phyloP scores from a whole-genome alignment of 768 basidiomycete genomes.

The Guyanaporus albipodus region DNA sequence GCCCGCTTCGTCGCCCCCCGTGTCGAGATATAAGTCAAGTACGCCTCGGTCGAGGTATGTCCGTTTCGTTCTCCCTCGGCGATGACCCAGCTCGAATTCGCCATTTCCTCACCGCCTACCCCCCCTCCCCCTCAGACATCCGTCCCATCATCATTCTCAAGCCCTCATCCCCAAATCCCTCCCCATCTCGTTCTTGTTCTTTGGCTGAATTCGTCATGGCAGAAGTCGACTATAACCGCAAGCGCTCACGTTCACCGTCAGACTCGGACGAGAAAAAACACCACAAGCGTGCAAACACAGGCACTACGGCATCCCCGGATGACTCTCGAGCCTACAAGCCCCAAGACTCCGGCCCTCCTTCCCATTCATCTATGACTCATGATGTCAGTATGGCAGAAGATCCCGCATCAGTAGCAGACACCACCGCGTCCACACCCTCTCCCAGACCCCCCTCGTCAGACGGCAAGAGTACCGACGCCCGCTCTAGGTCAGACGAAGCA shows the following conservation, averaged over 20 bases:
- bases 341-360: constrained; percentile 41
- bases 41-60: constrained; percentile 38
- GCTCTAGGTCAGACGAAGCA: constrained; percentile 33
- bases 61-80: constrained; percentile 25
- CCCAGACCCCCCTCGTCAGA: constrained; percentile 44
- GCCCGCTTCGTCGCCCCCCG: background rate
- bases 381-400: constrained; percentile 67
- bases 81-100: constrained; percentile 55
- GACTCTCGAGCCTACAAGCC: constrained; percentile 48
- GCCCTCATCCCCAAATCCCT: constrained; percentile 40
- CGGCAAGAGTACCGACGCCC: constrained; percentile 40
- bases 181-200: constrained; percentile 36
- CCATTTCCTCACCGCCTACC: constrained; percentile 51
- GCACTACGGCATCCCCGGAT: constrained; percentile 60
- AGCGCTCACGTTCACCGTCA: constrained; percentile 83
- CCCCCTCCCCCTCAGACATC: constrained; percentile 50
- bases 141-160: constrained; percentile 42
- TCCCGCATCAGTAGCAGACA: constrained; percentile 36
- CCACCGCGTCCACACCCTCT: constrained; percentile 55
- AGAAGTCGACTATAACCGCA: constrained; percentile 82
- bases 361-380: constrained; percentile 37
- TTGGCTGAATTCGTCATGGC: constrained; percentile 69
- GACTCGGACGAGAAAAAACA: constrained; percentile 77
- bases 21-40: no score
- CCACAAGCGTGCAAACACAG: constrained; percentile 82